Base-by-base conservation (phyloP, 306 rosid genomes). In the Ammopiptanthus mongolicus region DNA sequence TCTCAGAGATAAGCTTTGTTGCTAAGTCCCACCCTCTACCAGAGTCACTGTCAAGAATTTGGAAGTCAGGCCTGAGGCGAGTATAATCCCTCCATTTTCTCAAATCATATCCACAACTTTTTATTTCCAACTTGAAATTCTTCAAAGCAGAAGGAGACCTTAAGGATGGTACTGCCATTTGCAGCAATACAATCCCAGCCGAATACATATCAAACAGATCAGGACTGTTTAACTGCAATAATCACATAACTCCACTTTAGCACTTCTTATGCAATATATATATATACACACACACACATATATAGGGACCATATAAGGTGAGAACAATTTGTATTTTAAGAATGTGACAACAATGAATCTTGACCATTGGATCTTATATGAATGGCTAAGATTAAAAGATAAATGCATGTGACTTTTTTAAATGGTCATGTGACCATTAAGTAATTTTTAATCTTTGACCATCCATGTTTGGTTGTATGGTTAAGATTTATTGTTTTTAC, bases 11-110 rank as follows among this genome's bases (percentile, higher is more conserved):
- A 44, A 93, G 97, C 81, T 89, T 93, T 28, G 96, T 79, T 17
- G 88, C 98, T 9, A 91, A 75, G 85, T 93, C 96, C 98, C 97
- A 93, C 22, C 98, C 98, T 83, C 94, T 79, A 78, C 98, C 93
- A 5, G 93, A 87, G 74, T 93, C 97, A 10, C 84, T 80, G 81
- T 91, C 93, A 60, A 93, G 96, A 83, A 89, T 85, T 70, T 75
- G 63, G 10, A 96, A 80, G 83, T 89, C 85, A 0, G 97, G 88
- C 76, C 88, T 84, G 29, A 56, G 59, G 68, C 93, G 89, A 6
- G 93, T 90, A 28, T 56, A 50, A 39, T 87, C 96, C 80, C 96
- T 89, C 98, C 98, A 92, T 59, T 74, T 81, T 71, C 85, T 89
- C 88, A 96, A 83, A 81, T 96, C 92, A 75, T 92, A 89, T 62